phyloP scores from a whole-genome alignment of 257 asterid genomes.

The Leonotis leonurus region DNA sequence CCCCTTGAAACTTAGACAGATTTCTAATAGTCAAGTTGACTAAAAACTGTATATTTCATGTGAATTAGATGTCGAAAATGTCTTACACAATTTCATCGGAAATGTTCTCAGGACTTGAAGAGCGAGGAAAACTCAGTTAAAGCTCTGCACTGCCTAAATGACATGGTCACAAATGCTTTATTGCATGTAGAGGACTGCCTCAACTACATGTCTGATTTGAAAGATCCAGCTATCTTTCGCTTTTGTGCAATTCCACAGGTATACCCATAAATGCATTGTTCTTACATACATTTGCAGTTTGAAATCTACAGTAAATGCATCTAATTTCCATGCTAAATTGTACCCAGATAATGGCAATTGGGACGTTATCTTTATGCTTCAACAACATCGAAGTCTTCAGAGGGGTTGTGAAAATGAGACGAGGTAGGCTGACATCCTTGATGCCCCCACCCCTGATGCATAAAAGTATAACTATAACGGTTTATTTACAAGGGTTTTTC shows the following conservation, averaged over 20 bases:
- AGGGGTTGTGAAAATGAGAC: constrained; percentile 97
- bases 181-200: constrained; percentile 74
- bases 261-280: constrained; percentile 9
- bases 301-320: constrained; percentile 5
- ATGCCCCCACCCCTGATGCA: constrained; percentile 9
- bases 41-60: background rate
- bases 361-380: constrained; percentile 89
- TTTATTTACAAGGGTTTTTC: background rate
- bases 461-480: background rate
- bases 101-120: constrained; percentile 64
- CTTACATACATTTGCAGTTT: background rate
- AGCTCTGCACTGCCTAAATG: constrained; percentile 94
- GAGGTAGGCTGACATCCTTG: constrained; percentile 52
- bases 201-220: constrained; percentile 60
- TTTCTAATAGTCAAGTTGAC: constrained; percentile 15
- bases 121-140: constrained; percentile 72
- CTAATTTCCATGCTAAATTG: constrained; percentile 19
- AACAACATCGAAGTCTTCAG: constrained; percentile 84
- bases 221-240: constrained; percentile 76
- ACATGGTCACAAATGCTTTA: constrained; percentile 92
- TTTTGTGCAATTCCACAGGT: constrained; percentile 99
- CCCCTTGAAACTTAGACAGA: background rate
- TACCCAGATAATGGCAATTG: constrained; percentile 90
- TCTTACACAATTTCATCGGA: constrained; percentile 13
- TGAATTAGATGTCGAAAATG: background rate